Evolutionary conservation across 441 rosid genomes (phyloP).

Genomic region (Adansonia madagascariensis): DNA sequence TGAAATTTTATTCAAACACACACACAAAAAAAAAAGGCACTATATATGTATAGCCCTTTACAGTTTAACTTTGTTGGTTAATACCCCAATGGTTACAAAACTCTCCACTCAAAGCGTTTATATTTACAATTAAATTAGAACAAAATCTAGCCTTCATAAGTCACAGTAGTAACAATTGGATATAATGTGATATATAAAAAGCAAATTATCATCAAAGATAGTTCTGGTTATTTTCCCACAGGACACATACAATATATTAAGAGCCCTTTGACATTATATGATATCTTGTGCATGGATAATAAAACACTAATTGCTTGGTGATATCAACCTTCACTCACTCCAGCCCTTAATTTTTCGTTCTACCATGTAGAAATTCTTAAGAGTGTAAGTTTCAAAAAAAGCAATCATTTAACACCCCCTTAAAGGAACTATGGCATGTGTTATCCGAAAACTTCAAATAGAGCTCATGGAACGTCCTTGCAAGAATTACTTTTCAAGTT

Average conservation of each 20-base stretch:
- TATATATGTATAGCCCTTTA: too few relatives aligned
- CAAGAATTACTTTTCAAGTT: neutral
- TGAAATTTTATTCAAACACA: too few relatives aligned
- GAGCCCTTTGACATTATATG: neutral
- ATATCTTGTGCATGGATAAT: neutral
- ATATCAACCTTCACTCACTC: neutral
- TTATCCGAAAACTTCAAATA: neutral
- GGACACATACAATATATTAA: constrained; percentile 1
- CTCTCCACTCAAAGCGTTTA: too few relatives aligned
- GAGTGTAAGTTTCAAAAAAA: neutral
- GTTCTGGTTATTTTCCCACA: neutral
- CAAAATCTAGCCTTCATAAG: too few relatives aligned
- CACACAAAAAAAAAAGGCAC: too few relatives aligned
- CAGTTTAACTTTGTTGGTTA: too few relatives aligned
- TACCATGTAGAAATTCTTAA: neutral
- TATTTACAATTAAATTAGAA: too few relatives aligned
- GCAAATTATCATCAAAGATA: neutral
- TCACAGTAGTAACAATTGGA: too few relatives aligned
- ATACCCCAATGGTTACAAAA: too few relatives aligned
- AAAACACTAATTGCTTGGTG: neutral
- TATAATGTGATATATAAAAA: too few relatives aligned
- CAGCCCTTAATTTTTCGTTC: neutral
- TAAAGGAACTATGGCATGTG: neutral
- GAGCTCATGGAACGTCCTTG: too few relatives aligned
- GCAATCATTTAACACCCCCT: neutral